phyloP scores from a whole-genome alignment of 805 yeast species.

The Hanseniaspora occidentalis region DNA sequence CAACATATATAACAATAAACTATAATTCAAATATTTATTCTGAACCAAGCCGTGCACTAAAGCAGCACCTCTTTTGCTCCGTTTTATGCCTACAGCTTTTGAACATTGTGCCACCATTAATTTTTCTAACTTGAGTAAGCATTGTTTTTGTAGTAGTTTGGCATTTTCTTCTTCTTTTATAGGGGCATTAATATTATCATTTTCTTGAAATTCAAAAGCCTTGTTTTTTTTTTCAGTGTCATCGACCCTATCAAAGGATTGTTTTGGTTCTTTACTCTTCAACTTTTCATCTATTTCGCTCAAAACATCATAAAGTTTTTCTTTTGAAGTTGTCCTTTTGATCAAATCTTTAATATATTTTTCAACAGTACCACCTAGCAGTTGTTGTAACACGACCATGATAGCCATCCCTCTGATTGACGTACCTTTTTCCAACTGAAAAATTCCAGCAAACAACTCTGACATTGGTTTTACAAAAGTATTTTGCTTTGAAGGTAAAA shows the following conservation, averaged over 20 bases:
- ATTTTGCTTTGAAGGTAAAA: slow-evolving; percentile 11
- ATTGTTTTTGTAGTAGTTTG: slow-evolving; percentile 11
- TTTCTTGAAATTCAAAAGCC: no score
- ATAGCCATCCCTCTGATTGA: slow-evolving; percentile 79
- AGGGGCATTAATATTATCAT: no score
- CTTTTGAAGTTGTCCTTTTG: slow-evolving; percentile 19
- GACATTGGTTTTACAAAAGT: slow-evolving; percentile 74
- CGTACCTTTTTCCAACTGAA: slow-evolving; percentile 49
- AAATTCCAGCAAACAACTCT: slow-evolving; percentile 57
- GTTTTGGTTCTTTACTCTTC: no score
- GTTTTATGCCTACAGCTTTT: slow-evolving; percentile 57
- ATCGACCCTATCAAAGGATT: no score
- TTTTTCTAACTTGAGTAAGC: slow-evolving; percentile 40
- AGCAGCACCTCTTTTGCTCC: slow-evolving; percentile 49
- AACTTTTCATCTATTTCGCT: slow-evolving; percentile 29
- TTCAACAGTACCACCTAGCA: slow-evolving; percentile 81
- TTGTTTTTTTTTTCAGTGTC: no score
- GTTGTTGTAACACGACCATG: slow-evolving; percentile 67
- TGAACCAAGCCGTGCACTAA: slow-evolving; percentile 57
- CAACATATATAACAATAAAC: slow-evolving; percentile 43
- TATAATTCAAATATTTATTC: slow-evolving; percentile 56
- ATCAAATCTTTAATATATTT: slow-evolving; percentile 38
- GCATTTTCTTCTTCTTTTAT: slow-evolving; percentile 40
- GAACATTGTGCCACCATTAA: slow-evolving; percentile 55
- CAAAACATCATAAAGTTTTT: slow-evolving; percentile 28